A percentile compares a stretch with the other conserved stretches of the same genome.
Conservation (phyloP, 2,329 filamentous ascomycete genomes). For the Stagonosporopsis tanaceti region DNA sequence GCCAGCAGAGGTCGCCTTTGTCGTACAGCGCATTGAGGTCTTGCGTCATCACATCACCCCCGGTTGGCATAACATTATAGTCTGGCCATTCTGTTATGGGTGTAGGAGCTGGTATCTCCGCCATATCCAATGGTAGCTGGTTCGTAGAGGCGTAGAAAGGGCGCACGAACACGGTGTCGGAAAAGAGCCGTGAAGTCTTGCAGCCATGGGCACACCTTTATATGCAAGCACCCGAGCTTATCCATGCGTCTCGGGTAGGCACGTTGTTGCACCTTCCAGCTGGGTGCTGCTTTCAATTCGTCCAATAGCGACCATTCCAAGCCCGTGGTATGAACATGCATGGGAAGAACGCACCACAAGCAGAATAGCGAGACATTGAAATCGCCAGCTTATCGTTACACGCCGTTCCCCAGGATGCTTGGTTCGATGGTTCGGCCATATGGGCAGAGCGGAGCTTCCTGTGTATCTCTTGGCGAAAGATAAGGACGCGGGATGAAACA, state of each 20-base stretch:
- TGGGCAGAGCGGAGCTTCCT: conserved; percentile 16
- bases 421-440: conserved; percentile 32
- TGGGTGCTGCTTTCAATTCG: conserved; percentile 12
- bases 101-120: conserved; percentile 36
- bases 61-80: conserved; percentile 51
- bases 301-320: conserved; percentile 18
- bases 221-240: conserved; percentile 20
- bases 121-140: conserved; percentile 26
- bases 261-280: not conserved
- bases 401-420: conserved; percentile 19
- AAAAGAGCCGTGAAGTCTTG: not conserved
- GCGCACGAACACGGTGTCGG: not conserved
- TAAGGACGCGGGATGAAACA: conserved; percentile 34
- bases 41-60: conserved; percentile 56
- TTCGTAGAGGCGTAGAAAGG: not conserved
- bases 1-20: conserved; percentile 58
- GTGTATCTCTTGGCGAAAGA: conserved; percentile 41
- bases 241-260: conserved; percentile 14
- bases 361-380: conserved; percentile 24
- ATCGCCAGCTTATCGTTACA: conserved; percentile 36
- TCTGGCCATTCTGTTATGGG: conserved; percentile 55
- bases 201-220: conserved; percentile 12
- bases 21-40: conserved; percentile 57
- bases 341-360: conserved; percentile 27
- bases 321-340: conserved; percentile 9